Evolutionary conservation across 1,284 basidiomycete species (phyloP), one percentile per base, ranked within the genome.

Genomic region (Naganishia sp.): DNA sequence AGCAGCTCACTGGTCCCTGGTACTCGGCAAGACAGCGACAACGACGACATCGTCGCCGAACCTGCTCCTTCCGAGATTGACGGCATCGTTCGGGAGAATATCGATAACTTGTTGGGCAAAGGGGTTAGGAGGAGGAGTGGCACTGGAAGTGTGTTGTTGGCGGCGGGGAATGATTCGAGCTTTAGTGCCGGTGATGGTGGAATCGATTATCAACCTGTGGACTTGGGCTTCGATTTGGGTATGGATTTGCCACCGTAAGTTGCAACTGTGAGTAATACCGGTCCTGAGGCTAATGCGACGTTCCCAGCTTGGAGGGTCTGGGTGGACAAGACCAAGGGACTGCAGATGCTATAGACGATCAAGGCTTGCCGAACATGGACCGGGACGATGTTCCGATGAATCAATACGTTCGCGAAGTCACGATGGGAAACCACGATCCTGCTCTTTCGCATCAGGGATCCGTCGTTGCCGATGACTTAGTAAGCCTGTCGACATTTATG

Each of bases 151-250:
- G 35, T 57, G 9, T 41, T 61, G 21, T 25, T 51, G 35, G 58
- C 23, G 6, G 55, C 18, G 15, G 65, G 65, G 15, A 39, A 46
- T 15, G 57, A 58, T 57, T 66, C 65, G 51, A 66, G 65, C 39
- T 56, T 66, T 43, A 57, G 64, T 60, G 35, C 56, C 31, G 50
- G 43, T 53, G 57, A 28, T 28, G 65, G 57, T 3, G 54, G 55
- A 31, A 49, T 58, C 11, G 54, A 58, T 21, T 55, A 65, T 65
- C 39, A 47, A 55, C 63, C 63, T 28, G 54, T 65, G 1, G 63
- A 65, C 25, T 51, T 65, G 46, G 63, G 63, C 13, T 58, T 65
- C 41, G 63, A 65, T 45, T 28, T 57, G 15, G 63, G 55, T 13
- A 35, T 65, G 18, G 63, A 65, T 17, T 28, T 65, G 21, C 54